A percentile compares a stretch with the other conserved stretches of the same genome.
phyloP scores from a whole-genome alignment of 1,284 basidiomycete species.

The Ceratobasidium sp. region DNA sequence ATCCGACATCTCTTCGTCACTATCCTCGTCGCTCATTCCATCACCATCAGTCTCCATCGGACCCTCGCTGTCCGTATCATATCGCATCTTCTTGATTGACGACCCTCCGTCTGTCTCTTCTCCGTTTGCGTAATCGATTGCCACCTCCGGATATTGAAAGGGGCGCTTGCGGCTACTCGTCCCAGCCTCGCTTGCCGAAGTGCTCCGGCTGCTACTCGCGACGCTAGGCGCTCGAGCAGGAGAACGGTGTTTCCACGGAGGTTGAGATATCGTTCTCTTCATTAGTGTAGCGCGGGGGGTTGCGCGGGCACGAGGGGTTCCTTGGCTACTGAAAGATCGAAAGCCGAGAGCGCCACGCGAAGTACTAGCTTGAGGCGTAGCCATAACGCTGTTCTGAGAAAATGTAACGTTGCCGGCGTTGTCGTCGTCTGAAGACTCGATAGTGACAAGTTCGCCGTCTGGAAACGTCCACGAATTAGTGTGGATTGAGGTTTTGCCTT shows the following conservation, averaged over 20 bases:
- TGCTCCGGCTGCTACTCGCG: constrained; percentile 6
- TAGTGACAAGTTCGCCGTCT: constrained; percentile 35
- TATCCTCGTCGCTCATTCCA: constrained; percentile 8
- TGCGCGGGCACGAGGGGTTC: neutral
- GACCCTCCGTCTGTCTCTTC: constrained; percentile 20
- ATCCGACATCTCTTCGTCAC: constrained; percentile 11
- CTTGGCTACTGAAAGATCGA: neutral
- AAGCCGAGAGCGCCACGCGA: neutral
- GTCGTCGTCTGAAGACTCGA: constrained; percentile 25
- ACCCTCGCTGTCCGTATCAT: constrained; percentile 24
- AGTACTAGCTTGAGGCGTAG: neutral
- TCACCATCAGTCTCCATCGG: neutral
- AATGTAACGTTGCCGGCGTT: neutral
- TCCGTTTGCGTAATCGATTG: neutral
- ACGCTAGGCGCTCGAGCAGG: neutral
- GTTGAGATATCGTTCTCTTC: neutral
- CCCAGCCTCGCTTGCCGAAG: neutral
- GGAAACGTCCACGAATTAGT: constrained; percentile 6
- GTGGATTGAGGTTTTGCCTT: neutral
- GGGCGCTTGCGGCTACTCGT: constrained; percentile 11
- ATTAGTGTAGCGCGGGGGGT: neutral
- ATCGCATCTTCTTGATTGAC: constrained; percentile 5
- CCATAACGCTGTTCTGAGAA: neutral
- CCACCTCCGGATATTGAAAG: constrained; percentile 16
- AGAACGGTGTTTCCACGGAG: neutral